Conservation (phyloP, 2,329 filamentous ascomycete genomes). For the Trichoderma brevicompactum region DNA sequence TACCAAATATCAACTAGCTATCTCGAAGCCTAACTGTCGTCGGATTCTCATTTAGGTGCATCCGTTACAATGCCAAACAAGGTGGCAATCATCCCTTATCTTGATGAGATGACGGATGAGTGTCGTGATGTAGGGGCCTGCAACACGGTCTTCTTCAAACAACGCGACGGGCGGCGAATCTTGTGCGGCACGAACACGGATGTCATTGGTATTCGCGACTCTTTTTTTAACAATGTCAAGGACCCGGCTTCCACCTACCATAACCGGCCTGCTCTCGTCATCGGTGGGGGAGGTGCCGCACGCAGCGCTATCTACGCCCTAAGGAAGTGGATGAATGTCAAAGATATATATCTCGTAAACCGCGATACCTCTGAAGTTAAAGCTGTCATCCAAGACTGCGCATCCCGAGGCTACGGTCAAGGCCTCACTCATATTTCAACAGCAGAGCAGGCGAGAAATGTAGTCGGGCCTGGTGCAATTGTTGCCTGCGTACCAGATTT, state of each 20-base stretch:
- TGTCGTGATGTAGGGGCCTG: conserved; percentile 24
- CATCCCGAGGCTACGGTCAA: conserved; percentile 16
- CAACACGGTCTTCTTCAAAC: conserved; percentile 25
- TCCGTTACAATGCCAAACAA: conserved; percentile 26
- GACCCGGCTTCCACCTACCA: conserved; percentile 15
- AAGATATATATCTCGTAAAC: conserved; percentile 23
- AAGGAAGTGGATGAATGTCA: conserved; percentile 24
- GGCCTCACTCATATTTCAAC: conserved; percentile 15
- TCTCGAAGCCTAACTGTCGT: neutral
- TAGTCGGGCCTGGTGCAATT: conserved; percentile 11
- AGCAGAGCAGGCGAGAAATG: neutral
- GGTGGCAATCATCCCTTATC: conserved; percentile 19
- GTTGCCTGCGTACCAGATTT: conserved; percentile 22
- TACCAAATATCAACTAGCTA: neutral
- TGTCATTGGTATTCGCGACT: conserved; percentile 23
- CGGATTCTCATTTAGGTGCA: neutral
- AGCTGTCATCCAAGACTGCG: conserved; percentile 18
- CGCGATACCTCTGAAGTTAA: conserved; percentile 13
- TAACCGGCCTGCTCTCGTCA: conserved; percentile 16
- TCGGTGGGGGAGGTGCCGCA: conserved; percentile 21
- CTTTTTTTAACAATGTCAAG: conserved; percentile 20
- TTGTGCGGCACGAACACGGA: conserved; percentile 24
- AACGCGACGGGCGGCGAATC: neutral
- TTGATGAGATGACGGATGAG: conserved; percentile 24
- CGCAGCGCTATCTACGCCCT: conserved; percentile 24